Base-by-base conservation (phyloP, 148 eudicot species). In the Diospyros lotus region DNA sequence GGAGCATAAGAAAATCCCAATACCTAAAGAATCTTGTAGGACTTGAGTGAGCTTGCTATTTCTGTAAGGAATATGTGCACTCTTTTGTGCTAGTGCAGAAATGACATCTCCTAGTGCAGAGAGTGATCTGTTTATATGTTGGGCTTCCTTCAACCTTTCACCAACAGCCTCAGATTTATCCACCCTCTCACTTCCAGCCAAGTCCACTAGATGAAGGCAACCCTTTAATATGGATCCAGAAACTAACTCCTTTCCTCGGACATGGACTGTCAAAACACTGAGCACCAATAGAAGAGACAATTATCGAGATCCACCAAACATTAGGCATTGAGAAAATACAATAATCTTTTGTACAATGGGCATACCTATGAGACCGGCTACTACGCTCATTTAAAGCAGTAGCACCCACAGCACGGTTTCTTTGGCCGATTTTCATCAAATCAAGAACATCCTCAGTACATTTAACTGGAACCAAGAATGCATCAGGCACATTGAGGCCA, bases 11-110 rank as follows among this genome's bases (percentile, higher is more conserved):
- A 48, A 45, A 51, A 46, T 54, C 28, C 50, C 42, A 45, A 75
- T 87, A 94, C 98, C 98, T 82, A 95, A 81, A 74, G 98, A 92
- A 81, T 92, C 97, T 84, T 95, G 98, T 17, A 95, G 75, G 15
- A 95, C 98, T 92, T 95, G 97, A 58, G 98, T 95, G 55, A 95
- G 96, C 85, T 95, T 95, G 97, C 98, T 95, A 64, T 95, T 95
- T 80, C 98, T 83, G 74, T 95, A 95, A 78, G 98, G 98, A 66
- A 95, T 83, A 79, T 95, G 96, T 56, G 97, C 69, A 80, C 88
- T 95, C 79, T 95, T 95, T 74, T 95, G 98, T 59, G 98, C 97
- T 58, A 95, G 91, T 66, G 98, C 92, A 72, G 96, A 82, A 67
- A 95, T 95, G 74, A 92, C 97, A 87, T 92, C 97, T 52, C 98